These are phyloP conservation scores for Calocera viscosa DNA, from an alignment of 768 basidiomycete genomes.

Conservation along the genomic window DNA sequence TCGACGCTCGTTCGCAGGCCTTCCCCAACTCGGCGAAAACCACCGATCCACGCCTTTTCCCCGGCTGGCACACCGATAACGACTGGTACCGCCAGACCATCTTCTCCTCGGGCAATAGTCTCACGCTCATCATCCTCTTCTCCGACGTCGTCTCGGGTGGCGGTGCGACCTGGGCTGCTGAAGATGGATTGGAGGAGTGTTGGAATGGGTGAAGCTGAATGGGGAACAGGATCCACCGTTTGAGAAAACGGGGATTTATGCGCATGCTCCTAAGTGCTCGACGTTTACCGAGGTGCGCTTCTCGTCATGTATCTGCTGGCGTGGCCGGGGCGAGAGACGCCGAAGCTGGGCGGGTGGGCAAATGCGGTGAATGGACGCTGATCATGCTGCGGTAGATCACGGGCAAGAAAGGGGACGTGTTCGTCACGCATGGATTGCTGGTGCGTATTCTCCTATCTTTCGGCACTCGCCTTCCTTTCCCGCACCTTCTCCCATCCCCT, in stretches of 20 bases:
- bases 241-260: not conserved
- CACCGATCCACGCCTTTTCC: not conserved
- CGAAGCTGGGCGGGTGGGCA: too few species aligned
- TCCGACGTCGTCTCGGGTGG: constrained; percentile 2
- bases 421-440: not conserved
- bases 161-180: constrained; percentile 1
- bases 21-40: too few species aligned
- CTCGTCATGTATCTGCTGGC: not conserved
- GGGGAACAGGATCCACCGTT: not conserved
- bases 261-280: not conserved
- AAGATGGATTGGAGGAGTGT: constrained; percentile 4
- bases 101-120: not conserved
- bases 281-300: not conserved
- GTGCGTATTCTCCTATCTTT: too few species aligned
- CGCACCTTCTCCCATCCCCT: too few species aligned
- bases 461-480: too few species aligned
- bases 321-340: not conserved
- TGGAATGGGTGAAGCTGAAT: not conserved
- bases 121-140: constrained; percentile 6
- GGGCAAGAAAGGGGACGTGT: constrained; percentile 8
- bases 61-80: constrained; percentile 1
- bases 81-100: constrained; percentile 9
- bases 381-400: not conserved
- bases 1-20: too few species aligned
- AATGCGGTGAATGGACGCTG: too few species aligned